These are phyloP conservation scores for Saccharomycopsis fermentans DNA, from an alignment of 805 yeast species.

Conservation along the genomic window DNA sequence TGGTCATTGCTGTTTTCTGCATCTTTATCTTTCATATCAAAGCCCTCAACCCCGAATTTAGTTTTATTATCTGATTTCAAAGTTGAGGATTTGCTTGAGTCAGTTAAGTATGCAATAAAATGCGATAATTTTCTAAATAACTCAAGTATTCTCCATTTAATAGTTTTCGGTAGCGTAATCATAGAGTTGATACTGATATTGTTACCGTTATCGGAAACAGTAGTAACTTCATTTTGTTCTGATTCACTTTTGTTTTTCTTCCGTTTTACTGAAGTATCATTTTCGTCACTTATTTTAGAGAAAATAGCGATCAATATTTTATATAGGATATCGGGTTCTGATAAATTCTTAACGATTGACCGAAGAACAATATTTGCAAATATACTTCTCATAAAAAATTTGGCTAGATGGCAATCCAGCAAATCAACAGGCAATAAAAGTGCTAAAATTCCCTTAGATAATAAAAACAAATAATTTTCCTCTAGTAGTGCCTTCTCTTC, in stretches of 20 bases:
- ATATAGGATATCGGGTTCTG: constrained; percentile 45
- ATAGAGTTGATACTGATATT: background rate
- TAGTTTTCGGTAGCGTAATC: constrained; percentile 10
- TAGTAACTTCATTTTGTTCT: background rate
- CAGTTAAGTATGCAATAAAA: constrained; percentile 17
- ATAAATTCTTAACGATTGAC: constrained; percentile 33
- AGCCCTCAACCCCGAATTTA: constrained; percentile 8
- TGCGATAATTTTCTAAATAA: constrained; percentile 13
- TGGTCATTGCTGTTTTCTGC: background rate
- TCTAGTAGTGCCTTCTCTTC: constrained; percentile 17
- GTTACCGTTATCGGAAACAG: background rate
- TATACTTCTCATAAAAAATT: constrained; percentile 30
- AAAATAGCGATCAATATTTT: constrained; percentile 26
- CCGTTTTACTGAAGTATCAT: background rate
- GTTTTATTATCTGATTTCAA: background rate
- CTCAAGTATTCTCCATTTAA: constrained; percentile 13
- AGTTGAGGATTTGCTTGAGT: background rate
- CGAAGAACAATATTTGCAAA: constrained; percentile 34
- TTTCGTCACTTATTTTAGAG: background rate
- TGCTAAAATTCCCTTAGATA: constrained; percentile 28
- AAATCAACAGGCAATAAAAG: constrained; percentile 34
- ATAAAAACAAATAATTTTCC: constrained; percentile 27
- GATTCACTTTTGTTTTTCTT: background rate
- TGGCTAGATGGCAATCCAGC: constrained; percentile 30
- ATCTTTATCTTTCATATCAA: background rate